These are phyloP conservation scores for Botrytis tulipae DNA, from an alignment of 2,329 filamentous ascomycete genomes.

Conservation along the genomic window DNA sequence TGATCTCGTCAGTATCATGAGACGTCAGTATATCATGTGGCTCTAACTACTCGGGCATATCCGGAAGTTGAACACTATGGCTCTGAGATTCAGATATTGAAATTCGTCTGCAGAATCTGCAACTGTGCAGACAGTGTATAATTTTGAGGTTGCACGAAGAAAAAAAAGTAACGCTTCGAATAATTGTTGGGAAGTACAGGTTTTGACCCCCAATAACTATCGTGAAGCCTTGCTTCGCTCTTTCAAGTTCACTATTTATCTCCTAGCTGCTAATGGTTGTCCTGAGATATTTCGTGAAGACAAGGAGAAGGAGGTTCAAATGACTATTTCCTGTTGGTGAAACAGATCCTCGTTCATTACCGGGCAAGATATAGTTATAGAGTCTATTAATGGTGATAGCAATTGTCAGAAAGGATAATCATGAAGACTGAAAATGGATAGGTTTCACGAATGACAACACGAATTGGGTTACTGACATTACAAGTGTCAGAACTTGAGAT, in stretches of 20 bases:
- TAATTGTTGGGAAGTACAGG: conserved; percentile 10
- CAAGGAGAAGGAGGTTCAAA: not conserved
- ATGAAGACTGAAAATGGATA: conserved; percentile 1
- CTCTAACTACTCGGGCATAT: not conserved
- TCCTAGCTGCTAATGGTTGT: not conserved
- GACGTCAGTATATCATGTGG: conserved; percentile 3
- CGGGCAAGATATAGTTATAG: not conserved
- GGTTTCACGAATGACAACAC: not conserved
- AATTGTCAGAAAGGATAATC: not conserved
- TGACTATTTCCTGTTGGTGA: not conserved
- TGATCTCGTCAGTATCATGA: conserved; percentile 1
- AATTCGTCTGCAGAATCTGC: not conserved
- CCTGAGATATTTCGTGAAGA: not conserved
- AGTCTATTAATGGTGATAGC: not conserved
- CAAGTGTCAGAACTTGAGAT: not conserved
- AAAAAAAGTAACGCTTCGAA: not conserved
- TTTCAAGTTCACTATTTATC: not conserved
- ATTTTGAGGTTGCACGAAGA: not conserved
- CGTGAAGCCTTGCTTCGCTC: conserved; percentile 12
- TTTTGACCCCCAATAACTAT: not conserved
- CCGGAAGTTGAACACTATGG: conserved; percentile 1
- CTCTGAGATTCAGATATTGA: not conserved
- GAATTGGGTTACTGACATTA: conserved; percentile 4
- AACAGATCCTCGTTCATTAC: not conserved
- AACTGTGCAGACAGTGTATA: conserved; percentile 6